phyloP scores from a whole-genome alignment of 257 asterid genomes.

The Solanum rostratum region DNA sequence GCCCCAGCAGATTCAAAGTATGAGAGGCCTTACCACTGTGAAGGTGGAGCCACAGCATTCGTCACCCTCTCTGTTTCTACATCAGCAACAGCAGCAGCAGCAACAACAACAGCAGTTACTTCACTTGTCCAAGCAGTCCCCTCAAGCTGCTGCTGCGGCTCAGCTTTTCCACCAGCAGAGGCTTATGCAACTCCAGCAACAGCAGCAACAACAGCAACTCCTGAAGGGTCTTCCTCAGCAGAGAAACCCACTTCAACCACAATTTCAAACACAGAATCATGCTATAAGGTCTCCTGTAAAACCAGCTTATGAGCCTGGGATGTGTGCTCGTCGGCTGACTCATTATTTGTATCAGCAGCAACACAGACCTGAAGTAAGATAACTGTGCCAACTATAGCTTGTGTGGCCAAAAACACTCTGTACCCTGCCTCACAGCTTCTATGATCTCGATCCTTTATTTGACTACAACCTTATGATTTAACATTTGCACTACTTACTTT shows the following conservation, averaged over 20 bases:
- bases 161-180: conserved; percentile 78
- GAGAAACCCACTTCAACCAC: conserved; percentile 51
- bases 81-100: conserved; percentile 44
- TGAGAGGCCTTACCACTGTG: conserved; percentile 52
- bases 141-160: conserved; percentile 72
- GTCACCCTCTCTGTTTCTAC: conserved; percentile 58
- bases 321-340: conserved; percentile 89
- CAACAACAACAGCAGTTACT: conserved; percentile 26
- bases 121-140: conserved; percentile 48
- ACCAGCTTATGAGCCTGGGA: conserved; percentile 91
- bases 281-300: conserved; percentile 52
- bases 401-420: neutral
- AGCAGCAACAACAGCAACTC: conserved; percentile 81
- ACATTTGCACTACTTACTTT: neutral
- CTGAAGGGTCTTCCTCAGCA: conserved; percentile 74
- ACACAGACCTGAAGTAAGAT: conserved; percentile 83
- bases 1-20: conserved; percentile 52
- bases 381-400: neutral
- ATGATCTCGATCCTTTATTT: neutral
- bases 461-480: neutral
- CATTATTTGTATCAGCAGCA: conserved; percentile 97
- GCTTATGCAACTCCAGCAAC: conserved; percentile 61
- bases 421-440: neutral
- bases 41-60: conserved; percentile 76
- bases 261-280: conserved; percentile 55